Evolutionary conservation across 2,329 filamentous ascomycete species (phyloP).

Genomic region (Fusarium aywerte): DNA sequence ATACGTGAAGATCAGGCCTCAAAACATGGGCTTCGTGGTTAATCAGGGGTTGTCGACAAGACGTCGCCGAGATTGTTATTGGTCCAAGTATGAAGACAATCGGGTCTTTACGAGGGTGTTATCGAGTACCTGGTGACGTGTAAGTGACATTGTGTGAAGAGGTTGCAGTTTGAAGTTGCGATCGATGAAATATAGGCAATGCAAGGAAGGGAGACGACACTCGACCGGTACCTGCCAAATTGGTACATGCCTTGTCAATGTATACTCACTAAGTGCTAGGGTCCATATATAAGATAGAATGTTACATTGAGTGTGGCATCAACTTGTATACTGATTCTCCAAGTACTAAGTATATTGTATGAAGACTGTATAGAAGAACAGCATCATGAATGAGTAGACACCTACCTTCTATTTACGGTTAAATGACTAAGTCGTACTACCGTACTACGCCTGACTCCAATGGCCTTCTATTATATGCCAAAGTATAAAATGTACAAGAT

Average conservation of each 20-base stretch:
- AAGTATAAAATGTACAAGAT: too few relatives aligned
- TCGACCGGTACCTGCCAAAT: background rate
- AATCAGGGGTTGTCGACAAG: background rate
- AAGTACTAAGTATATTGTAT: background rate
- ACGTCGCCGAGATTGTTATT: slow-evolving; percentile 3
- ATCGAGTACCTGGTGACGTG: background rate
- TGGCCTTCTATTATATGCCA: too few relatives aligned
- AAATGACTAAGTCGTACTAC: too few relatives aligned
- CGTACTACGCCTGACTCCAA: too few relatives aligned
- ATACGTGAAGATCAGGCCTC: background rate
- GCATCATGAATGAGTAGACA: too few relatives aligned
- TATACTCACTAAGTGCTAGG: background rate
- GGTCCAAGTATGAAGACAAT: background rate
- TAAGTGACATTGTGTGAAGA: background rate
- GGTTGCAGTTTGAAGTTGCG: background rate
- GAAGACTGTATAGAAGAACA: too few relatives aligned
- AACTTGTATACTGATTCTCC: background rate
- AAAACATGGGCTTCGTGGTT: background rate
- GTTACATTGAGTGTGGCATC: background rate
- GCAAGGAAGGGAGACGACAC: background rate
- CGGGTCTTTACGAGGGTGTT: background rate
- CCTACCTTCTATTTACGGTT: too few relatives aligned
- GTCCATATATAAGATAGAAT: background rate
- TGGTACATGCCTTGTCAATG: background rate
- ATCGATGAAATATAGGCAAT: background rate